Conservation (phyloP, 352 stramenopile species). For the Pythium brachiatum region DNA sequence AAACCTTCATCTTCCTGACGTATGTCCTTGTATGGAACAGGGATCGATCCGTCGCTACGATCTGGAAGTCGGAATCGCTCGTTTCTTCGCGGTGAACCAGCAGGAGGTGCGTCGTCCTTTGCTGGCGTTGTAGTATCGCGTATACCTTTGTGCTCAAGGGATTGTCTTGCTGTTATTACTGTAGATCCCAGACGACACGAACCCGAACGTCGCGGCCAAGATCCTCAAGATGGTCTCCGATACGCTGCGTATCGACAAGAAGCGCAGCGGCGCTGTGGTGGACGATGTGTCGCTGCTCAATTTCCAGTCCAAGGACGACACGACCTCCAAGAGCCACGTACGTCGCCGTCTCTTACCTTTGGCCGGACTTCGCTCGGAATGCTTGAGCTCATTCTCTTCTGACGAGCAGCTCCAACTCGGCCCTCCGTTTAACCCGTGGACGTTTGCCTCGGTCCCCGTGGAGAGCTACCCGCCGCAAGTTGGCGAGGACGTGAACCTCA, state of each 20-base stretch:
- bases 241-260: conserved; percentile 70
- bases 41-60: conserved; percentile 71
- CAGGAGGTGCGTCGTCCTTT: conserved; percentile 33
- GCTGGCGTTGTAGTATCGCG: no score
- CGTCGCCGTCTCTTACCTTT: conserved; percentile 16
- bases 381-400: conserved; percentile 19
- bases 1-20: background rate
- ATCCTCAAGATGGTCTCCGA: conserved; percentile 73
- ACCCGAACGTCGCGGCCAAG: conserved; percentile 56
- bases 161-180: background rate
- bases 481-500: conserved; percentile 65
- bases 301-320: conserved; percentile 55
- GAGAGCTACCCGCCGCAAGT: conserved; percentile 79
- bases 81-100: conserved; percentile 67
- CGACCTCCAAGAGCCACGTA: conserved; percentile 47
- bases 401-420: conserved; percentile 55
- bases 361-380: conserved; percentile 6
- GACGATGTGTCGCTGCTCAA: conserved; percentile 72
- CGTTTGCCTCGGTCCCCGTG: conserved; percentile 67
- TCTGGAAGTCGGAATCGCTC: conserved; percentile 70
- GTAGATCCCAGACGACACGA: conserved; percentile 62
- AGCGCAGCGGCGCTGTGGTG: conserved; percentile 43
- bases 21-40: conserved; percentile 20
- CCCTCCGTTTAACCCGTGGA: conserved; percentile 59
- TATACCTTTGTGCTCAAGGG: no score